A percentile compares a stretch with the other conserved stretches of the same genome.
Conservation (phyloP, 257 asterid species). For the Salvia miltiorrhiza region DNA sequence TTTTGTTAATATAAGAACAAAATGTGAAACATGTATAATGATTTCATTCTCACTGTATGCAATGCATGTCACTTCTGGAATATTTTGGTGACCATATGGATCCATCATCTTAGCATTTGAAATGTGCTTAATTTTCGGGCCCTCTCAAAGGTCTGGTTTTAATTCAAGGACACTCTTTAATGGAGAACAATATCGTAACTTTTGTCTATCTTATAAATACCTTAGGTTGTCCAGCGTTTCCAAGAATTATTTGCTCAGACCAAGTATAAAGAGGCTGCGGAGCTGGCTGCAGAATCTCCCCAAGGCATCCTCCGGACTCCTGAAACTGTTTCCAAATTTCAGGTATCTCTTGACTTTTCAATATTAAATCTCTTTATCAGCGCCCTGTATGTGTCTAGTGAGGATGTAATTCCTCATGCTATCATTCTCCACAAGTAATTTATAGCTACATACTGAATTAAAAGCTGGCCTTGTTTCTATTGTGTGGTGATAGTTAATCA, state of each 20-base stretch:
- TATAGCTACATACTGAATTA: slow-evolving; percentile 4
- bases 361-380: slow-evolving; percentile 1
- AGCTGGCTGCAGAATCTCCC: slow-evolving; percentile 99
- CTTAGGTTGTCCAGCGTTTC: slow-evolving; percentile 95
- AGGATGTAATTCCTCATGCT: not conserved
- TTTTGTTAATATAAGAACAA: not conserved
- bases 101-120: not conserved
- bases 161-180: not conserved
- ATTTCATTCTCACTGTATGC: slow-evolving; percentile 1
- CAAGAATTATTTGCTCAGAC: slow-evolving; percentile 99
- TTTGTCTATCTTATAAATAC: slow-evolving; percentile 22
- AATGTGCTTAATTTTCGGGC: not conserved
- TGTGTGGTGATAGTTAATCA: not conserved
- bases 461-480: slow-evolving; percentile 6
- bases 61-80: slow-evolving; percentile 6
- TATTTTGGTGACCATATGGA: not conserved
- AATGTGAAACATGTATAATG: not conserved
- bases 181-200: not conserved
- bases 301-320: slow-evolving; percentile 98
- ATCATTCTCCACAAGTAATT: slow-evolving; percentile 2
- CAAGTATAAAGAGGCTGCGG: slow-evolving; percentile 99
- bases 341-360: slow-evolving; percentile 42
- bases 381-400: not conserved
- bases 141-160: not conserved
- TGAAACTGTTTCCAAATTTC: slow-evolving; percentile 97